These are phyloP conservation scores for Podila horticola DNA, from an alignment of 192 early-diverging fungal species.

Conservation along the genomic window DNA sequence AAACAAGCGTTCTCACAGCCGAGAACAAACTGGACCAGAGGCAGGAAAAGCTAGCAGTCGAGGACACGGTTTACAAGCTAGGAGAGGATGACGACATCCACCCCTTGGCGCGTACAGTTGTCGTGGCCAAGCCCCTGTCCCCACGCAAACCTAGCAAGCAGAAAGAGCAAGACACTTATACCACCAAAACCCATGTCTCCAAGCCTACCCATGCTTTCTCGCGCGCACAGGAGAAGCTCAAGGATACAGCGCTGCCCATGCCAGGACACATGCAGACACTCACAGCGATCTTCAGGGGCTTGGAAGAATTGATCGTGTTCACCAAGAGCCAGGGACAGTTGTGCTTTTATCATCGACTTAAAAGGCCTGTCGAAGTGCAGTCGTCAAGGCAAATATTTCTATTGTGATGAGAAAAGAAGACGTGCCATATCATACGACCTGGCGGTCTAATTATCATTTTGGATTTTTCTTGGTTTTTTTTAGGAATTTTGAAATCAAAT, in stretches of 20 bases:
- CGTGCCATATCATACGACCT: no score
- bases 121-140: constrained; percentile 8
- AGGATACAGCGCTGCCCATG: constrained; percentile 3
- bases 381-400: constrained; percentile 18
- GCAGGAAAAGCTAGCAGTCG: neutral
- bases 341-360: constrained; percentile 36
- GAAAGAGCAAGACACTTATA: constrained; percentile 2
- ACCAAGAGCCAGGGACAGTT: constrained; percentile 25
- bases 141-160: neutral
- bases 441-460: neutral
- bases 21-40: neutral
- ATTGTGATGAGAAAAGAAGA: neutral
- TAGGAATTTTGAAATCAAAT: constrained; percentile 48
- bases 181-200: neutral
- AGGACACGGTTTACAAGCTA: neutral
- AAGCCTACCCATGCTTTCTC: neutral
- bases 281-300: constrained; percentile 20
- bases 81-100: constrained; percentile 34
- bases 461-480: neutral
- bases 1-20: no score
- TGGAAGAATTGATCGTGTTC: constrained; percentile 20
- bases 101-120: constrained; percentile 35
- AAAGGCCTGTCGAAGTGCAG: constrained; percentile 35
- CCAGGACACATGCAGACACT: constrained; percentile 28
- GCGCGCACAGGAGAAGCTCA: constrained; percentile 1